These are phyloP conservation scores for Persicaria maculosa DNA, from an alignment of 148 eudicot species.

Conservation along the genomic window DNA sequence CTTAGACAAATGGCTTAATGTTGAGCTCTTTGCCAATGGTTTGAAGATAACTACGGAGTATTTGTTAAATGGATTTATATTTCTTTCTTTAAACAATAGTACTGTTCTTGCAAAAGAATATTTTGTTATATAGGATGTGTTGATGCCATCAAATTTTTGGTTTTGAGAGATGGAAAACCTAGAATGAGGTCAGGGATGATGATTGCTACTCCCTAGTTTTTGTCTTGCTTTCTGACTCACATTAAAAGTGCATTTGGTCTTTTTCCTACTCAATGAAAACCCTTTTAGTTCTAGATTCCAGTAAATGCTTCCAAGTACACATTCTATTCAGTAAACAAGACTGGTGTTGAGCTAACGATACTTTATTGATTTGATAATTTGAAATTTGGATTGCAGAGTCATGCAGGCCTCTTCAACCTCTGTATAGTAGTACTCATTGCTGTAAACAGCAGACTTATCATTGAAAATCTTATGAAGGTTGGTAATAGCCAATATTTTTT, in stretches of 20 bases:
- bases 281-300: neutral
- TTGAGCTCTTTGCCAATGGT: neutral
- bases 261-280: neutral
- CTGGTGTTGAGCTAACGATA: no score
- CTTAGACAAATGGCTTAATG: neutral
- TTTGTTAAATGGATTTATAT: neutral
- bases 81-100: neutral
- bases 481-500: neutral
- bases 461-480: conserved; percentile 98
- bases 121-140: neutral
- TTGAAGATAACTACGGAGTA: neutral
- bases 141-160: neutral
- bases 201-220: neutral
- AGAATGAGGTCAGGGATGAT: neutral
- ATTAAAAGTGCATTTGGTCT: neutral
- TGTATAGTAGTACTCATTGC: conserved; percentile 96
- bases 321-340: neutral
- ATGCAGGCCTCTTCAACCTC: conserved; percentile 95
- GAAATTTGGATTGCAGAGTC: conserved; percentile 52
- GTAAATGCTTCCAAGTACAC: neutral
- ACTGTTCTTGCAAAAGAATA: neutral
- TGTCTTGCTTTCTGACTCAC: neutral
- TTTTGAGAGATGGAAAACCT: neutral
- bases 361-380: neutral
- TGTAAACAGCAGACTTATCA: conserved; percentile 89